Base-by-base conservation (phyloP, 805 yeast genomes). In the Suhomyces kilbournensis region DNA sequence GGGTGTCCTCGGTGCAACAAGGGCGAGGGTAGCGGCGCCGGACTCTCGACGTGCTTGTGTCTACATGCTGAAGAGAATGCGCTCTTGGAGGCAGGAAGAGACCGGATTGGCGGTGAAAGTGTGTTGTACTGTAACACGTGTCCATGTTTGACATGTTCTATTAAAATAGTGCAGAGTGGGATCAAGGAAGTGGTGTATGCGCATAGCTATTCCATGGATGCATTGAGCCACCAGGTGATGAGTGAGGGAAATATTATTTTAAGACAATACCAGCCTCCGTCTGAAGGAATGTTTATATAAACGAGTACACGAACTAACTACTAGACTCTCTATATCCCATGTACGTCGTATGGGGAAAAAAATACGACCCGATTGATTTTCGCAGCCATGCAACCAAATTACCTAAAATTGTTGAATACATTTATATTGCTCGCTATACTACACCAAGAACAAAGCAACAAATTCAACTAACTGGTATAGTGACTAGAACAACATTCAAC, bases 21-120 rank as follows among this genome's bases (percentile, higher is more conserved):
- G 23, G 92, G 87, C 7, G 76, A 76, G 49, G 77, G 79, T 0
- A 65, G 76, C 35, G 96, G 96, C 2, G 76, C 81, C 2, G 83
- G 79, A 1, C 72, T 93, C 38, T 79, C 86, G 3, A 90, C 97
- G 0, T 94, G 99, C 67, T 70, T 94, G 47, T 94, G 99, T 67
- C 70, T 94, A 32, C 99, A 94, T 67, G 99, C 98, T 0, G 99
- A 94, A 67, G 99, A 94, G 61, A 94, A 94, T 67, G 98, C 99
- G 0, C 73, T 94, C 39, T 69, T 94, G 48, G 99, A 94, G 67
- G 90, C 97, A 7, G 99, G 99, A 1, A 77, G 97, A 56, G 96
- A 88, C 58, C 74, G 98, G 51, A 80, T 90, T 9, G 68, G 70
- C 7, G 70, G 69, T 9, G 63, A 60, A 19, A 84, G 89, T 7